A percentile compares a stretch with the other conserved stretches of the same genome.
Conservation (phyloP, 495 filamentous ascomycete genomes). For the Parachaetomium inaequale region DNA sequence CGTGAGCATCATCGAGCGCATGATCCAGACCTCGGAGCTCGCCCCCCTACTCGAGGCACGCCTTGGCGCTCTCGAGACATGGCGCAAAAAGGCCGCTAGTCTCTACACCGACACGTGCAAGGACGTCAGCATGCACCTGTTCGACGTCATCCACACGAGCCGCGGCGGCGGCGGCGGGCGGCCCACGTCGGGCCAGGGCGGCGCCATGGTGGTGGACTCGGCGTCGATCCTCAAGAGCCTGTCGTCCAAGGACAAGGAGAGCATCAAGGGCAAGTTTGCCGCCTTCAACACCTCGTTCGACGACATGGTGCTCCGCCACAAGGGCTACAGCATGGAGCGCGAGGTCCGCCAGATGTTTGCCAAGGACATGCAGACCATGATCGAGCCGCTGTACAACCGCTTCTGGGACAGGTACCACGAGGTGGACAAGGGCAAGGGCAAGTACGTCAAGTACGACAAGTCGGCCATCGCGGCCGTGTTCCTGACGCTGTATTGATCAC, state of each 20-base stretch:
- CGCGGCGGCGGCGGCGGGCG: conserved; percentile 47
- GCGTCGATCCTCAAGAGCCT: conserved; percentile 77
- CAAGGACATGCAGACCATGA: conserved; percentile 79
- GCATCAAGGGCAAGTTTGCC: conserved; percentile 89
- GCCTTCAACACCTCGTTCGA: conserved; percentile 90
- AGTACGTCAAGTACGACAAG: conserved; percentile 98
- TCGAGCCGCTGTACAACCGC: conserved; percentile 89
- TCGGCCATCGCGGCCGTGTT: conserved; percentile 55
- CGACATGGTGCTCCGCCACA: conserved; percentile 76
- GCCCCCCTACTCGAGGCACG: conserved; percentile 62
- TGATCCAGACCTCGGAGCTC: conserved; percentile 79
- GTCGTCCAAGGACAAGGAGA: conserved; percentile 84
- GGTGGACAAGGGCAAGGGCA: conserved; percentile 91
- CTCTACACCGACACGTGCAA: conserved; percentile 87
- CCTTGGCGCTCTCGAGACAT: conserved; percentile 66
- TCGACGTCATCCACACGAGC: conserved; percentile 90
- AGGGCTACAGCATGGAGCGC: conserved; percentile 74
- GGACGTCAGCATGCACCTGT: conserved; percentile 75
- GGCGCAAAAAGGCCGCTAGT: conserved; percentile 79
- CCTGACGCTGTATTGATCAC: conserved; percentile 41
- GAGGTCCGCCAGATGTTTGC: conserved; percentile 77
- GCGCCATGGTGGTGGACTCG: conserved; percentile 61
- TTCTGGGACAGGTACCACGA: conserved; percentile 99
- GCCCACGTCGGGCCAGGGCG: conserved; percentile 63
- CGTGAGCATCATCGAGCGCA: conserved; percentile 77